Conservation (phyloP, 176 grass and related monocot species). For the Oryza coarctata region DNA sequence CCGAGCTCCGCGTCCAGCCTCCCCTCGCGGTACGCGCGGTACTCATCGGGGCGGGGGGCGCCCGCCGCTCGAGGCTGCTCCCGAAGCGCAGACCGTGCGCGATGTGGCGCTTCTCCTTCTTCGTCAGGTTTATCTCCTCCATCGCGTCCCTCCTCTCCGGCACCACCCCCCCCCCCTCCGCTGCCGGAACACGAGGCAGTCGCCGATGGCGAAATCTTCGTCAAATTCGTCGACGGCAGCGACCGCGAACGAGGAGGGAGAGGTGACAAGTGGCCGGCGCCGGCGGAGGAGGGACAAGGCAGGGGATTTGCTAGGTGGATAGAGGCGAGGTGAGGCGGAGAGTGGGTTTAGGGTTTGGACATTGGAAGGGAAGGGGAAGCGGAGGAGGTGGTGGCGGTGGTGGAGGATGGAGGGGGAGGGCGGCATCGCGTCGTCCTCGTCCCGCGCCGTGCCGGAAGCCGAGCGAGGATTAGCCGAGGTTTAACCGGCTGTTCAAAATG, state of each 20-base stretch:
- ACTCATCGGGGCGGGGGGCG: slow-evolving; percentile 50
- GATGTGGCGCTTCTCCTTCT: slow-evolving; percentile 94
- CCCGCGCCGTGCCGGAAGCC: slow-evolving; percentile 10
- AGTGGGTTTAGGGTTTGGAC: slow-evolving; percentile 9
- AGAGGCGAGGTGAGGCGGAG: slow-evolving; percentile 19
- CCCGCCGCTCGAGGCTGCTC: slow-evolving; percentile 67
- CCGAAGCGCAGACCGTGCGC: slow-evolving; percentile 72
- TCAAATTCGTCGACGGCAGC: slow-evolving; percentile 39
- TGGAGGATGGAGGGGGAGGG: slow-evolving; percentile 16
- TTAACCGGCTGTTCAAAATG: not conserved
- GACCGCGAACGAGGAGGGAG: slow-evolving; percentile 11
- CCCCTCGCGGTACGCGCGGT: slow-evolving; percentile 55
- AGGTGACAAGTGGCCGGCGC: not conserved
- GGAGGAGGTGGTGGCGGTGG: not conserved
- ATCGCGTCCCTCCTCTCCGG: slow-evolving; percentile 66
- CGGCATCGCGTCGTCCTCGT: slow-evolving; percentile 23
- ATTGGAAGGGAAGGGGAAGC: slow-evolving; percentile 25
- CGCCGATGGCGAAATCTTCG: slow-evolving; percentile 68
- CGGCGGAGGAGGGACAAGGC: not conserved
- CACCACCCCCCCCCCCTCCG: slow-evolving; percentile 45
- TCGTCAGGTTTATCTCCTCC: slow-evolving; percentile 89
- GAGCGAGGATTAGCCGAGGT: slow-evolving; percentile 42
- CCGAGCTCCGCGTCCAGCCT: slow-evolving; percentile 47
- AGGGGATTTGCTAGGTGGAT: slow-evolving; percentile 24
- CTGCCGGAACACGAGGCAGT: slow-evolving; percentile 75